These are phyloP conservation scores for Mycena sp. DNA, from an alignment of 1,284 basidiomycete species.

Conservation along the genomic window DNA sequence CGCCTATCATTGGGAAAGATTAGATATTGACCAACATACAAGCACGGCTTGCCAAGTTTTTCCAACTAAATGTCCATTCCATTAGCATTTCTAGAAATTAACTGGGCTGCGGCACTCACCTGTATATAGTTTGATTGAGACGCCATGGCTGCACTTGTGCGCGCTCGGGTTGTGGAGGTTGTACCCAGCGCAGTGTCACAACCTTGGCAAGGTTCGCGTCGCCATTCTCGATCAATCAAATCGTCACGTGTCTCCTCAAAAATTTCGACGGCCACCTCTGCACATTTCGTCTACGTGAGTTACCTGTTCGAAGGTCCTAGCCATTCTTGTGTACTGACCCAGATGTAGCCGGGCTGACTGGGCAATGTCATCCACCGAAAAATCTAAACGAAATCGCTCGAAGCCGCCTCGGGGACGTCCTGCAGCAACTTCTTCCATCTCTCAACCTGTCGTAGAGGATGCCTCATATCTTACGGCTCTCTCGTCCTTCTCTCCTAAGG, in stretches of 20 bases:
- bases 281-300: conserved; percentile 21
- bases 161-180: too few species aligned
- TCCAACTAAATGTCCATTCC: conserved; percentile 69
- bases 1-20: conserved; percentile 55
- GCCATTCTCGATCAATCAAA: too few species aligned
- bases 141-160: too few species aligned
- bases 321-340: conserved; percentile 19
- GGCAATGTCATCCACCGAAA: conserved; percentile 52
- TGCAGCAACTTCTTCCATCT: conserved; percentile 63
- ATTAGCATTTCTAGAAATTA: conserved; percentile 10
- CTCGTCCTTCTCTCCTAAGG: conserved; percentile 71
- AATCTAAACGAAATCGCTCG: conserved; percentile 59
- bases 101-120: conserved; percentile 46
- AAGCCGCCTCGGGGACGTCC: conserved; percentile 66
- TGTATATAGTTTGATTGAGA: conserved; percentile 69
- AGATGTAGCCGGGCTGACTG: conserved; percentile 12
- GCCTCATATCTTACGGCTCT: conserved; percentile 54
- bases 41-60: conserved; percentile 71
- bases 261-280: conserved; percentile 19
- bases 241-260: conserved; percentile 9
- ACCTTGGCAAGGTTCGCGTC: too few species aligned
- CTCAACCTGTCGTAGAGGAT: conserved; percentile 65
- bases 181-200: too few species aligned
- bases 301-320: not conserved
- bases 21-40: conserved; percentile 9